Base-by-base conservation (phyloP, 106 monocot genomes). In the Alisma plantagoaquatica region DNA sequence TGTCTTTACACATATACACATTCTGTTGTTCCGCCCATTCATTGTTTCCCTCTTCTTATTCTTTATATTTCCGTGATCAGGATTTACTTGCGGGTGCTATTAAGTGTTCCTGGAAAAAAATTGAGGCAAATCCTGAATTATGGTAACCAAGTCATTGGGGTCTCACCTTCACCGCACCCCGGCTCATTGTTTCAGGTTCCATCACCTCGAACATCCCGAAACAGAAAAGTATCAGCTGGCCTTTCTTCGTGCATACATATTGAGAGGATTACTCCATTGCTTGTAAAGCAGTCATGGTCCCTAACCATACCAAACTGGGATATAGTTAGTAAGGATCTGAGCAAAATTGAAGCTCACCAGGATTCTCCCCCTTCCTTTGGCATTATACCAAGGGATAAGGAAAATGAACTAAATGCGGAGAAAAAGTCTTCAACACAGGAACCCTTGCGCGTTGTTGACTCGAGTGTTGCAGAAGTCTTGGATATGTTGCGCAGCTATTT, bases 281-380 rank as follows among this genome's bases (percentile, higher is more conserved):
- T 96, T 33, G 80, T 96, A 14, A 84, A 81, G 43, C 84, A 88
- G 33, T 81, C 96, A 24, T 96, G 96, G 96, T 81, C 81, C 41
- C 53, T 88, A 20, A 38, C 66, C 31, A 24, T 83, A 17, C 87
- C 80, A 38, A 70, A 64, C 46, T 73, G 71, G 44, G 70, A 61
- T 24, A 46, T n/a, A 47, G n/a, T n/a, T n/a, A n/a, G n/a, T n/a
- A n/a, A n/a, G n/a, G 70, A 56, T 33, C 33, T 31, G 32, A 47
- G 29, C 45, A 60, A 74, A 63, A 38, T 38, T 14, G 14, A 38
- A 6, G 6, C 35, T 14, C 35, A 38, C 14, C 50, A 22, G 54
- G n/a, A 9, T 49, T 46, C 31, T 8, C 51, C 10, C 18, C 72
- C 38, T 46, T 69, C 24, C 29, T n/a, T n/a, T n/a, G n/a, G n/a